phyloP scores from a whole-genome alignment of 768 basidiomycete species.

The Mycena indigotica region DNA sequence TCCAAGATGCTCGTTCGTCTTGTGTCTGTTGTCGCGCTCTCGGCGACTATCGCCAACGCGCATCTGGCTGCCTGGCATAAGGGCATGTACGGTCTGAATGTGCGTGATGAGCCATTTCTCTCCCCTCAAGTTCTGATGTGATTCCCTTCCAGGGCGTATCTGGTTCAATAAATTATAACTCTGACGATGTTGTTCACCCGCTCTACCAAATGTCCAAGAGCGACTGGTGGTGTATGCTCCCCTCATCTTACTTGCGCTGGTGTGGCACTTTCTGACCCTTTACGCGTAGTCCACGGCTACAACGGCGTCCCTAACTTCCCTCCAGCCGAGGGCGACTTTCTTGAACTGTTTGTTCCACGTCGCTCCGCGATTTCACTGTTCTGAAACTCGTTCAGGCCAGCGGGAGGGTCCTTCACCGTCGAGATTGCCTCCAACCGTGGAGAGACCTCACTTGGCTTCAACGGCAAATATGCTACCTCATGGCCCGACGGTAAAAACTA shows the following conservation, averaged over 20 bases:
- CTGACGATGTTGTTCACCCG: constrained; percentile 41
- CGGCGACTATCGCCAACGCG: constrained; percentile 30
- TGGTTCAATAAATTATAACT: constrained; percentile 39
- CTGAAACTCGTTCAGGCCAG: constrained; percentile 48
- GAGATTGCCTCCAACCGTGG: constrained; percentile 54
- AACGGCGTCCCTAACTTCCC: constrained; percentile 44
- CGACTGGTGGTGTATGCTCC: constrained; percentile 50
- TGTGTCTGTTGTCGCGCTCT: constrained; percentile 8
- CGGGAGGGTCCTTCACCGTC: constrained; percentile 48
- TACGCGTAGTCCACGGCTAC: constrained; percentile 37
- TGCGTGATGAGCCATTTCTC: constrained; percentile 24
- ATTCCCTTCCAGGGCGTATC: constrained; percentile 32
- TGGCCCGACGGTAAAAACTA: constrained; percentile 51
- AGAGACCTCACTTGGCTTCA: constrained; percentile 46
- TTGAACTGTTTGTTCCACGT: constrained; percentile 42
- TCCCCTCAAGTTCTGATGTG: no score
- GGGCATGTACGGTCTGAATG: constrained; percentile 52
- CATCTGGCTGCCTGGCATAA: constrained; percentile 46
- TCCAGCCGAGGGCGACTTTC: constrained; percentile 41
- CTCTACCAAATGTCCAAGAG: constrained; percentile 43
- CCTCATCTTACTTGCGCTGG: neutral
- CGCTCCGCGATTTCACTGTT: no score
- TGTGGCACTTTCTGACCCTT: constrained; percentile 1
- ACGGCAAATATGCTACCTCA: constrained; percentile 38
- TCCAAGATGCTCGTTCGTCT: constrained; percentile 15